A percentile compares a stretch with the other conserved stretches of the same genome.
Conservation (phyloP, 306 rosid genomes). For the Leucaena leucocephala region DNA sequence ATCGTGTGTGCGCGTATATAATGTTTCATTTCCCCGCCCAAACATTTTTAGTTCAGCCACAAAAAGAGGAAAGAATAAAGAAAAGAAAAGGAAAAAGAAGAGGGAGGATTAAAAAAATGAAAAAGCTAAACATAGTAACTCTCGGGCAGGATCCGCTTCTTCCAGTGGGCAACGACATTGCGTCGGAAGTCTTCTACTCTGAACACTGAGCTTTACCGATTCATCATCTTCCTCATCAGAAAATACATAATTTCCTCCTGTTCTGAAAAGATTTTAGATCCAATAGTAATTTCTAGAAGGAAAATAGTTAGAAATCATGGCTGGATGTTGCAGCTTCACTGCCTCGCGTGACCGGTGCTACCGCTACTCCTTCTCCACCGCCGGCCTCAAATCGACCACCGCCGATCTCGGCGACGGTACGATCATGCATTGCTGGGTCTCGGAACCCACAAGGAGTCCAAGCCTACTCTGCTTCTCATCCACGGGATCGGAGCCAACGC, state of each 20-base stretch:
- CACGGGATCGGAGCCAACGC: constrained; percentile 96
- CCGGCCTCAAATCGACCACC: constrained; percentile 74
- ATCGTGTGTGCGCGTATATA: no score
- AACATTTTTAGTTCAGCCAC: no score
- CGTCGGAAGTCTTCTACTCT: neutral
- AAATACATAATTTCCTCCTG: neutral
- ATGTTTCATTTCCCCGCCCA: no score
- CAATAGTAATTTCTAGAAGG: neutral
- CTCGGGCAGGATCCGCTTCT: neutral
- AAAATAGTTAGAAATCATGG: constrained; percentile 36
- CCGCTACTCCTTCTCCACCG: constrained; percentile 59
- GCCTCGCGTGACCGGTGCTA: constrained; percentile 50
- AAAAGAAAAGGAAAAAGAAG: no score
- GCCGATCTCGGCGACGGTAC: constrained; percentile 84
- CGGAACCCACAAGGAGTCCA: constrained; percentile 41
- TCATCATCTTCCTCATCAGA: neutral
- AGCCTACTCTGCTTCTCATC: constrained; percentile 68
- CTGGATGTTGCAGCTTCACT: constrained; percentile 54
- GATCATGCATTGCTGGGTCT: constrained; percentile 86
- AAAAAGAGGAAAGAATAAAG: no score
- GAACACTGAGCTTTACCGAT: neutral
- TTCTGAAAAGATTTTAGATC: neutral
- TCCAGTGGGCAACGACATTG: neutral
- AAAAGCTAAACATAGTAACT: no score
- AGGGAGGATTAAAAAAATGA: no score